phyloP scores from a whole-genome alignment of 192 early-diverging fungal species.

The Dissophora ornata region DNA sequence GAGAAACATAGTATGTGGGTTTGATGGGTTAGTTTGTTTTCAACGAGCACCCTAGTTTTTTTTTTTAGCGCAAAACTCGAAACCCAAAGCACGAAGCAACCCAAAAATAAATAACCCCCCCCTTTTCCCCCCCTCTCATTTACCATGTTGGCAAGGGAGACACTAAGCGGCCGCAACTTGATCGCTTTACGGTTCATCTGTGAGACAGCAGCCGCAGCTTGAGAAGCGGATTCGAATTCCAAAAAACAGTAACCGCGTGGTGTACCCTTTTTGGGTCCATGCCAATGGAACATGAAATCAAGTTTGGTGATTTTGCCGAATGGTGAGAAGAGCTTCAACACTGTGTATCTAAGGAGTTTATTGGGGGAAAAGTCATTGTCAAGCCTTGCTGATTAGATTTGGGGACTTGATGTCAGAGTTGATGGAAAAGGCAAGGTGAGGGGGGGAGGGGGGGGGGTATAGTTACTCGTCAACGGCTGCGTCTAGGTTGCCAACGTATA shows the following conservation, averaged over 20 bases:
- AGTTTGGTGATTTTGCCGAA: slow-evolving; percentile 73
- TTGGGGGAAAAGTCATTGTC: too few species aligned
- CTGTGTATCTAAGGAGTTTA: slow-evolving; percentile 60
- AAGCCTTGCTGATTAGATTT: neutral
- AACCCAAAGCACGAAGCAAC: too few species aligned
- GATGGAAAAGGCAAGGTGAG: neutral
- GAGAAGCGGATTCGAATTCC: slow-evolving; percentile 61
- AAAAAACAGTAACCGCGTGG: slow-evolving; percentile 80
- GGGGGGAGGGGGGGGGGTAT: neutral
- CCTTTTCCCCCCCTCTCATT: too few species aligned
- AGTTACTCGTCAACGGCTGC: slow-evolving; percentile 71
- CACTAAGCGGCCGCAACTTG: slow-evolving; percentile 66
- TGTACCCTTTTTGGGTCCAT: slow-evolving; percentile 72
- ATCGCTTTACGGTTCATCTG: slow-evolving; percentile 66
- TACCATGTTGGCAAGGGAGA: slow-evolving; percentile 71
- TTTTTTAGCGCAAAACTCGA: too few species aligned
- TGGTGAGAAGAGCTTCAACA: slow-evolving; percentile 76
- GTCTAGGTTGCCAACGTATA: slow-evolving; percentile 79
- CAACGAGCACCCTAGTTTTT: too few species aligned
- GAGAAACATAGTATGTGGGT: neutral
- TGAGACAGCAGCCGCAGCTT: slow-evolving; percentile 66
- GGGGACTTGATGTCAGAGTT: neutral
- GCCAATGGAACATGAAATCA: slow-evolving; percentile 74
- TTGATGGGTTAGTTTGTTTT: too few species aligned
- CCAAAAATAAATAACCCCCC: too few species aligned